These are phyloP conservation scores for Colletotrichum limetticola DNA, from an alignment of 2,329 filamentous ascomycete genomes.

Conservation along the genomic window DNA sequence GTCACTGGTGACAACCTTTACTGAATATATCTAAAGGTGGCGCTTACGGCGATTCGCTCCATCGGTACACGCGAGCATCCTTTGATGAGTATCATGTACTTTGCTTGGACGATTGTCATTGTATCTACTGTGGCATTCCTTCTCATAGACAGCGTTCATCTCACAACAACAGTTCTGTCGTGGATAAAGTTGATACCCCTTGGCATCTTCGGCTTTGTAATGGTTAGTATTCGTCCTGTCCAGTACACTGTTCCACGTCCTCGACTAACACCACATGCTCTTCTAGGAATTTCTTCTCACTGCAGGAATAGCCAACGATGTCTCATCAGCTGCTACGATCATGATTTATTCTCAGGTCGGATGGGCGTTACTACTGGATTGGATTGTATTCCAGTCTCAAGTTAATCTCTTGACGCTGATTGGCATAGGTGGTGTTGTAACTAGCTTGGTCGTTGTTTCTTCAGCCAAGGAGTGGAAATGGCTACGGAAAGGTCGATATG, in stretches of 20 bases:
- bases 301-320: slow-evolving; percentile 16
- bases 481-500: background rate
- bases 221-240: background rate
- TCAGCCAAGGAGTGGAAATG: slow-evolving; percentile 22
- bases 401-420: slow-evolving; percentile 17
- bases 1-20: too few species aligned
- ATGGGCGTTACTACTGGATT: slow-evolving; percentile 18
- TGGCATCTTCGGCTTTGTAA: slow-evolving; percentile 22
- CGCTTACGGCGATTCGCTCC: slow-evolving; percentile 21
- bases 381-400: slow-evolving; percentile 4
- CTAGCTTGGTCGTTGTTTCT: slow-evolving; percentile 10
- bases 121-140: slow-evolving; percentile 1
- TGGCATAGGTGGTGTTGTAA: slow-evolving; percentile 16
- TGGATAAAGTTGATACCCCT: slow-evolving; percentile 24
- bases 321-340: slow-evolving; percentile 10
- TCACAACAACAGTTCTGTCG: background rate
- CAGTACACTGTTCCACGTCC: background rate
- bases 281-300: slow-evolving; percentile 20
- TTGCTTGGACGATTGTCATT: slow-evolving; percentile 17
- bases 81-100: slow-evolving; percentile 17
- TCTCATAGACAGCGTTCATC: slow-evolving; percentile 7
- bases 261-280: background rate
- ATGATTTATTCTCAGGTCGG: slow-evolving; percentile 27
- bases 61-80: slow-evolving; percentile 16
- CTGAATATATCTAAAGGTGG: background rate